Conservation (phyloP, 345 rosid species). For the Dimocarpus longan region DNA sequence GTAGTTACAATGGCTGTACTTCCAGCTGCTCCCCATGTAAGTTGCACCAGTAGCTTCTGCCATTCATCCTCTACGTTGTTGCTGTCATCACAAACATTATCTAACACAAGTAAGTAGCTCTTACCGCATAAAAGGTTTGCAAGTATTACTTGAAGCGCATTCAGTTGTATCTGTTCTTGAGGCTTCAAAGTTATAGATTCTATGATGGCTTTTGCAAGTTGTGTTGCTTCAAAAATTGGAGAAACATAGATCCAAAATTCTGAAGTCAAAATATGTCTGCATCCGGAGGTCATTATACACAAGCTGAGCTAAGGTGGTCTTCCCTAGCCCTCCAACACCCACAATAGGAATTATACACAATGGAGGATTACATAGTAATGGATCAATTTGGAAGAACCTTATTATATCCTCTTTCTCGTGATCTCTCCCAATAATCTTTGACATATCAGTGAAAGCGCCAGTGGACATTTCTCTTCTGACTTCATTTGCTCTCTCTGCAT, state of each 20-base stretch:
- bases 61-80: neutral
- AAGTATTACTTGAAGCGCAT: conserved; percentile 5
- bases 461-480: neutral
- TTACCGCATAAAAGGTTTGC: neutral
- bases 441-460: neutral
- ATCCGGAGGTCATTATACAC: conserved; percentile 28
- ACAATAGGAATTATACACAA: conserved; percentile 18
- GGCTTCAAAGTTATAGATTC: conserved; percentile 13
- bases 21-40: conserved; percentile 14
- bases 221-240: conserved; percentile 23
- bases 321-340: conserved; percentile 27
- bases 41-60: neutral
- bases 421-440: neutral
- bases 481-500: neutral
- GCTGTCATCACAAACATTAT: conserved; percentile 24
- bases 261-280: conserved; percentile 15
- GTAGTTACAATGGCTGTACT: conserved; percentile 26
- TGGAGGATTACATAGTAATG: neutral
- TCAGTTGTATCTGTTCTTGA: neutral
- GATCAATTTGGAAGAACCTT: neutral
- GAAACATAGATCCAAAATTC: conserved; percentile 32
- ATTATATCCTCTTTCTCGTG: neutral
- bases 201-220: conserved; percentile 13
- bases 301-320: conserved; percentile 20
- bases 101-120: conserved; percentile 24